Conservation (phyloP, 495 filamentous ascomycete species). For the Penicillium alfredii region DNA sequence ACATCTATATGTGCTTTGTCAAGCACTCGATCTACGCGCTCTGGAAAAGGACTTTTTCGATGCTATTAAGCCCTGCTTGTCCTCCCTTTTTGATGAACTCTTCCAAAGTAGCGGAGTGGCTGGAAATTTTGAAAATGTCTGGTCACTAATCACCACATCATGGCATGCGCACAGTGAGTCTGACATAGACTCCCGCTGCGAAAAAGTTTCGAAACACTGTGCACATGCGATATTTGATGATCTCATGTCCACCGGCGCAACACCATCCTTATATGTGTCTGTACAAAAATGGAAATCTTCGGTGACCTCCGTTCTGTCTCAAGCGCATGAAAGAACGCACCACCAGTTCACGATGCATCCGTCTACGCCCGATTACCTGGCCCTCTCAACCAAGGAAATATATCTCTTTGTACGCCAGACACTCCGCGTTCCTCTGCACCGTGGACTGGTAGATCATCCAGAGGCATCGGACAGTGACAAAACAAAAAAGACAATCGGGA, state of each 20-base stretch:
- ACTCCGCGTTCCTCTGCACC: conserved; percentile 15
- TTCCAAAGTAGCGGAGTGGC: not conserved
- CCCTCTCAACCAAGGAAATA: conserved; percentile 4
- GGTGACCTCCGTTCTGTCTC: no score
- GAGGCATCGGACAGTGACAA: not conserved
- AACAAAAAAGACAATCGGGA: conserved; percentile 15
- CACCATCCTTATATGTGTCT: no score
- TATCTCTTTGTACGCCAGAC: conserved; percentile 12
- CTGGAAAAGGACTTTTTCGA: conserved; percentile 23
- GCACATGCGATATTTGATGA: no score
- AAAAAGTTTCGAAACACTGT: no score
- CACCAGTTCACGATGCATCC: not conserved
- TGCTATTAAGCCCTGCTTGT: no score
- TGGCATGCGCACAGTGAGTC: no score
- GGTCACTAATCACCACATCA: no score
- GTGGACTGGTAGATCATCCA: conserved; percentile 20
- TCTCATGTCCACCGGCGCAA: no score
- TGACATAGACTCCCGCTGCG: no score
- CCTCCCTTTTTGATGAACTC: no score
- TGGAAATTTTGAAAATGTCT: conserved; percentile 3
- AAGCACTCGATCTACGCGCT: conserved; percentile 37
- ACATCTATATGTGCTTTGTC: conserved; percentile 47
- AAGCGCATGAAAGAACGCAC: conserved; percentile 1
- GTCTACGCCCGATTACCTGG: conserved; percentile 3
- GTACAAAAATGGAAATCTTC: no score